Evolutionary conservation across 78 protist genomes (phyloP).

Genomic region (Guillardia theta): DNA sequence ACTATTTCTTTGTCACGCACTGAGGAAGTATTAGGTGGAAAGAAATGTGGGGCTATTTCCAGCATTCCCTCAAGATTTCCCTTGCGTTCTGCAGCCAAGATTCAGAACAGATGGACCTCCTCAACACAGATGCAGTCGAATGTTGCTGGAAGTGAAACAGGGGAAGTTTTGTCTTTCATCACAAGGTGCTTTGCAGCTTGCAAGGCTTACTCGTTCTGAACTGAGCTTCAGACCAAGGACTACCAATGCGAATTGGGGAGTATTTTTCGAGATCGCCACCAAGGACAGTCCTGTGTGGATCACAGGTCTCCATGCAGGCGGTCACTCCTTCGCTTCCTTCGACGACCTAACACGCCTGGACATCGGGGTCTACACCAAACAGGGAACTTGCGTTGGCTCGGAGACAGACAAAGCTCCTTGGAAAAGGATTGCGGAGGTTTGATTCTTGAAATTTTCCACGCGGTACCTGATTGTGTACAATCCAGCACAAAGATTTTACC

Average conservation of each 20-base stretch:
- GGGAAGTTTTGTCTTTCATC: no score
- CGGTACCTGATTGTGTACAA: not conserved
- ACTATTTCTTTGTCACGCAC: no score
- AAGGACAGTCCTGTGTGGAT: not conserved
- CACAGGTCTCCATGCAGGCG: not conserved
- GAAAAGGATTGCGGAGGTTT: not conserved
- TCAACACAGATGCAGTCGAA: no score
- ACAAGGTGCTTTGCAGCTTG: no score
- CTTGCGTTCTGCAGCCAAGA: no score
- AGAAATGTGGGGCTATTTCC: no score
- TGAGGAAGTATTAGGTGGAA: no score
- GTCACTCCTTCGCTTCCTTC: not conserved
- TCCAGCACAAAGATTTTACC: not conserved
- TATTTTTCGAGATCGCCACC: not conserved
- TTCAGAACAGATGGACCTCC: no score
- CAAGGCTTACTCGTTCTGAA: no score
- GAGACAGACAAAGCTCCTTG: not conserved
- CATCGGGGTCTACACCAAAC: not conserved
- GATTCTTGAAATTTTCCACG: not conserved
- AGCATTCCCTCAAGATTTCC: no score
- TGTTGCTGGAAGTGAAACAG: no score
- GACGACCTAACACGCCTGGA: not conserved
- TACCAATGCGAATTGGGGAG: not conserved
- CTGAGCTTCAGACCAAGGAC: conserved; percentile 7
- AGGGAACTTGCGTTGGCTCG: not conserved